phyloP scores from a whole-genome alignment of 164 flowering plant species.

The Santalum album region DNA sequence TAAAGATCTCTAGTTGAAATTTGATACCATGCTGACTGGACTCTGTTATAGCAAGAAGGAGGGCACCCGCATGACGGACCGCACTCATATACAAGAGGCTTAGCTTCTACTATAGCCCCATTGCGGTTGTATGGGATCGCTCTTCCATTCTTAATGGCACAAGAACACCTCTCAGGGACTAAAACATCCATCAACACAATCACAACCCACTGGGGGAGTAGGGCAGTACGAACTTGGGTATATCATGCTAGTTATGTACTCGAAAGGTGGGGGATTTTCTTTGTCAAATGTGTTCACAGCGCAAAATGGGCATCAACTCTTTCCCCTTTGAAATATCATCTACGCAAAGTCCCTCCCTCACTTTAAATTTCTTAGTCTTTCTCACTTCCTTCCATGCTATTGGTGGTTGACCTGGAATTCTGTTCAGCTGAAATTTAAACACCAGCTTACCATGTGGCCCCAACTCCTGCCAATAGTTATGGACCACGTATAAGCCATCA shows the following conservation, averaged over 20 bases:
- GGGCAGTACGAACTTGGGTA: conserved; percentile 55
- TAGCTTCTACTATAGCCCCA: conserved; percentile 73
- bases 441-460: conserved; percentile 52
- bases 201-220: conserved; percentile 55
- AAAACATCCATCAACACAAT: conserved; percentile 55
- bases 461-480: conserved; percentile 39
- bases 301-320: conserved; percentile 53
- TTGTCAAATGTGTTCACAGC: conserved; percentile 64
- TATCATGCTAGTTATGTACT: conserved; percentile 46
- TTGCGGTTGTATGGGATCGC: conserved; percentile 69
- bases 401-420: conserved; percentile 77
- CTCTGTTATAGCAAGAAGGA: conserved; percentile 70
- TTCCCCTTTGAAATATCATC: conserved; percentile 61
- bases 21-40: conserved; percentile 66
- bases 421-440: conserved; percentile 50
- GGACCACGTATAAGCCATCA: conserved; percentile 72
- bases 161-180: conserved; percentile 45
- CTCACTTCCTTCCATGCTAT: conserved; percentile 52
- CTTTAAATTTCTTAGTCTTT: conserved; percentile 32
- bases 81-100: conserved; percentile 76
- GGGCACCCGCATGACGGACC: conserved; percentile 84
- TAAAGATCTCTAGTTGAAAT: conserved; percentile 74
- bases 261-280: conserved; percentile 54
- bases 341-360: conserved; percentile 47
- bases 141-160: conserved; percentile 72